phyloP scores from a whole-genome alignment of 148 eudicot species.

The Silene latifolia region DNA sequence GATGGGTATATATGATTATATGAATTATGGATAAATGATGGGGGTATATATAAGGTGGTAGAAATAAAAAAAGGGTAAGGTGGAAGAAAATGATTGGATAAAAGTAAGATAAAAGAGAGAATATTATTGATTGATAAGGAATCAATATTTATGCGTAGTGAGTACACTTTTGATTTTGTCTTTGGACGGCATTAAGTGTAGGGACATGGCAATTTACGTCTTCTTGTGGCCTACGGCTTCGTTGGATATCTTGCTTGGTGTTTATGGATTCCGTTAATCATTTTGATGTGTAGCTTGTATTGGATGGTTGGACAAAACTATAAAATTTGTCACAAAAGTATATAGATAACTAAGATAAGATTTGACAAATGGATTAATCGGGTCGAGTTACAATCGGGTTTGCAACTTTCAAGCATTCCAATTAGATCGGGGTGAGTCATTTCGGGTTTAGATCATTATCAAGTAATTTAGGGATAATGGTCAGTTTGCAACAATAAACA shows the following conservation, averaged over 20 bases:
- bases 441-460: no score
- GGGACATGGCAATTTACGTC: neutral
- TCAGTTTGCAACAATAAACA: no score
- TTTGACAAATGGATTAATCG: no score
- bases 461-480: no score
- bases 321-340: neutral
- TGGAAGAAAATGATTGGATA: constrained; percentile 16
- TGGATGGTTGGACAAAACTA: neutral
- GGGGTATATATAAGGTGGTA: neutral
- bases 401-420: no score
- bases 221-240: constrained; percentile 19
- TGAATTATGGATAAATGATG: no score
- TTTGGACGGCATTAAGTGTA: constrained; percentile 11
- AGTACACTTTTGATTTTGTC: constrained; percentile 19
- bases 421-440: no score
- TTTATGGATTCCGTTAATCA: neutral
- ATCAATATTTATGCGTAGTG: neutral
- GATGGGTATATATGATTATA: neutral
- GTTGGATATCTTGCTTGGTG: constrained; percentile 3
- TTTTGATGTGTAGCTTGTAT: neutral
- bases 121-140: constrained; percentile 1
- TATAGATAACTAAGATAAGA: no score
- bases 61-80: neutral
- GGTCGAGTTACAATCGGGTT: no score
- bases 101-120: neutral